phyloP scores from a whole-genome alignment of 768 basidiomycete species.

The Agaricus bisporus region DNA sequence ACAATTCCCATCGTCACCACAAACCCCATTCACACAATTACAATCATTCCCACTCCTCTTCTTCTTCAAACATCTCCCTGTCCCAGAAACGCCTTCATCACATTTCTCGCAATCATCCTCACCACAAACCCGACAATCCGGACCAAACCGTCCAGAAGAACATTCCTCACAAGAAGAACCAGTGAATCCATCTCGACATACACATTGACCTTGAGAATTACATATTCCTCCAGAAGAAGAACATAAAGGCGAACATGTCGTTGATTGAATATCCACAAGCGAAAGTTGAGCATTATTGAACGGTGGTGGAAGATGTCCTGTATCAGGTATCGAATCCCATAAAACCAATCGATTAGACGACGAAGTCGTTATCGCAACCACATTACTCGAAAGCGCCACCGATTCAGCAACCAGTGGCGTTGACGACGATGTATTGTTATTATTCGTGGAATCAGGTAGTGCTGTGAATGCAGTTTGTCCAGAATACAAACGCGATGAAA shows the following conservation, averaged over 20 bases:
- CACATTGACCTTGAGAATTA: constrained; percentile 57
- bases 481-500: constrained; percentile 56
- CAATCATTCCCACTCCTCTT: constrained; percentile 28
- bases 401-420: constrained; percentile 51
- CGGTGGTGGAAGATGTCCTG: constrained; percentile 55
- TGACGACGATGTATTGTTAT: constrained; percentile 33
- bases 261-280: constrained; percentile 66
- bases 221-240: constrained; percentile 58
- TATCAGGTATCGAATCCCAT: constrained; percentile 77
- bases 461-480: constrained; percentile 55
- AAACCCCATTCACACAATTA: constrained; percentile 76
- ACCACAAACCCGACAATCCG: constrained; percentile 61
- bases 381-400: constrained; percentile 55
- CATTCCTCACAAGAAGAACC: constrained; percentile 77
- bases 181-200: constrained; percentile 63
- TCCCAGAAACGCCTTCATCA: constrained; percentile 72
- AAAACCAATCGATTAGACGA: constrained; percentile 62
- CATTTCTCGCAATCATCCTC: constrained; percentile 52
- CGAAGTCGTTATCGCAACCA: constrained; percentile 61
- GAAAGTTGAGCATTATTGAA: constrained; percentile 35
- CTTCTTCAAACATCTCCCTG: constrained; percentile 61
- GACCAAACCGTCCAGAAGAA: constrained; percentile 61
- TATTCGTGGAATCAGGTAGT: constrained; percentile 44
- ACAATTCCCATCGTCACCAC: constrained; percentile 61
- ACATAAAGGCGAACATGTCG: constrained; percentile 67